phyloP scores from a whole-genome alignment of 257 asterid genomes.

The Anisodus acutangulus region DNA sequence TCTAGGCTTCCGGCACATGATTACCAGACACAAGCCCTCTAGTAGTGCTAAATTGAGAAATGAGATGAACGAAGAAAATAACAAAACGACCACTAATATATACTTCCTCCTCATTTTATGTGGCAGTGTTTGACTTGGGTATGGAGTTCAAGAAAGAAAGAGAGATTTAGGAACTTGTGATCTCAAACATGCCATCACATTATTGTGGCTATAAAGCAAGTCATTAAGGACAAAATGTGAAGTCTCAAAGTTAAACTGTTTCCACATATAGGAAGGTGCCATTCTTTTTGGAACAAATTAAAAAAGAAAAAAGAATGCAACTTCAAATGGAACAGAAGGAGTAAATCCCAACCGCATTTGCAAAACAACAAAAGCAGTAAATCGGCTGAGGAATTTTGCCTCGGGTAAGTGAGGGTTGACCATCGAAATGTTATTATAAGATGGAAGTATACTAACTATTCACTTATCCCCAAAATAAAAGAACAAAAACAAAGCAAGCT shows the following conservation, averaged over 20 bases:
- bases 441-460: not conserved
- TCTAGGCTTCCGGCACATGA: slow-evolving; percentile 2
- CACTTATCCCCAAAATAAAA: not conserved
- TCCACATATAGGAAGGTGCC: not conserved
- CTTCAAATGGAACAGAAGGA: slow-evolving; percentile 4
- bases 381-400: not conserved
- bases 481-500: not conserved
- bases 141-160: not conserved
- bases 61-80: slow-evolving; percentile 15
- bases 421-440: not conserved
- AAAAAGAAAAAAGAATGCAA: not conserved
- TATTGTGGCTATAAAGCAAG: not conserved
- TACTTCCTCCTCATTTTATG: not conserved
- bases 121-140: not conserved
- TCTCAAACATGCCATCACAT: slow-evolving; percentile 13
- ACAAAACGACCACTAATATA: not conserved
- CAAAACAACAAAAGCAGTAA: slow-evolving; percentile 13
- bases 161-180: not conserved
- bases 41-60: not conserved
- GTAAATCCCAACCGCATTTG: not conserved
- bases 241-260: not conserved
- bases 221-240: not conserved
- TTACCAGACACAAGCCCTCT: not conserved
- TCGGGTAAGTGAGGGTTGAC: not conserved
- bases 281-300: not conserved